Conservation (phyloP, 2,329 filamentous ascomycete genomes). For the Xylariomycetidae sp. region DNA sequence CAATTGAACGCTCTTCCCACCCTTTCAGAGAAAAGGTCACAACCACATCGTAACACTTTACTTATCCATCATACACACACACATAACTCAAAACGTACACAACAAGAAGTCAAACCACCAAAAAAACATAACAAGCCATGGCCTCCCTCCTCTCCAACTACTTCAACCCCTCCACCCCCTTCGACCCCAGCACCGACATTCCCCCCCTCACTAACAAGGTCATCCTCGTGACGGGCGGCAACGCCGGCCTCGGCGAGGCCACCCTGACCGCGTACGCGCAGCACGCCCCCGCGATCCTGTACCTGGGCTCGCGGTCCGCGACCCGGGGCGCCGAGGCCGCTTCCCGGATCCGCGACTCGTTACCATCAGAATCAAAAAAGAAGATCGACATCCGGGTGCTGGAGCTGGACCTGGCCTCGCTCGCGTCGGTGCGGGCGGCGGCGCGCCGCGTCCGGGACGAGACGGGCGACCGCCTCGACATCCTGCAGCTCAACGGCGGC, state of each 20-base stretch:
- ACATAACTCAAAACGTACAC: too few relatives aligned
- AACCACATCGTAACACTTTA: too few relatives aligned
- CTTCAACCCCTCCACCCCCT: too few relatives aligned
- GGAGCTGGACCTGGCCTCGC: not conserved
- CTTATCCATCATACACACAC: too few relatives aligned
- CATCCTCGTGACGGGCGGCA: not conserved
- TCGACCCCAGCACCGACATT: not conserved
- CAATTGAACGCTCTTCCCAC: too few relatives aligned
- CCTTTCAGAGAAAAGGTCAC: too few relatives aligned
- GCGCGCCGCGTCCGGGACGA: not conserved
- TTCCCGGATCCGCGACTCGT: not conserved
- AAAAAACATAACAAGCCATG: too few relatives aligned
- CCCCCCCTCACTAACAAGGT: not conserved
- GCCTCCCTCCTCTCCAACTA: too few relatives aligned
- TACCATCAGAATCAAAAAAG: not conserved
- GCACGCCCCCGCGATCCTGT: not conserved
- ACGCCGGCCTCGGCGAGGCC: not conserved
- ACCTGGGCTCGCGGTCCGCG: not conserved
- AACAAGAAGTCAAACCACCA: too few relatives aligned
- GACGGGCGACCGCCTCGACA: slow-evolving; percentile 29
- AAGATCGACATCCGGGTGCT: not conserved
- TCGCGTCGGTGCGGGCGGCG: not conserved
- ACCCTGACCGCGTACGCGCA: not conserved
- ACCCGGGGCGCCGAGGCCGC: not conserved
- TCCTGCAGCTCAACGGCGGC: slow-evolving; percentile 38